Evolutionary conservation across 129 eudicot genomes (phyloP).

Genomic region (Flaveria brownii): DNA sequence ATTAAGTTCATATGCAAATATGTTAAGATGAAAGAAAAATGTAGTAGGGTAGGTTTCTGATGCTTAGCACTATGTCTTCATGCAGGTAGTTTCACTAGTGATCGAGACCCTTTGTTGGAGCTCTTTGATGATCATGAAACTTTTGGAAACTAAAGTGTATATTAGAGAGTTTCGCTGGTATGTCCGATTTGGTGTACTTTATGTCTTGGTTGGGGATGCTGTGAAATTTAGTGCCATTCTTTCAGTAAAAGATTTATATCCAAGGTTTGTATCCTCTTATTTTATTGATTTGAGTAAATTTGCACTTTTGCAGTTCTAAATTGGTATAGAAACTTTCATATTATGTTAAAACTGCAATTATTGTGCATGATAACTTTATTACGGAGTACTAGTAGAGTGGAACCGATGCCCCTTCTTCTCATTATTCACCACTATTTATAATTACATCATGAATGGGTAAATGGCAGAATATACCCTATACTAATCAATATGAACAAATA

Average conservation of each 20-base stretch:
- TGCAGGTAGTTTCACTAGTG: conserved; percentile 60
- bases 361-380: conserved; percentile 2
- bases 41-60: conserved; percentile 11
- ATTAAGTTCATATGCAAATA: neutral
- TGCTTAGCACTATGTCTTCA: conserved; percentile 15
- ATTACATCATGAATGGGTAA: no score
- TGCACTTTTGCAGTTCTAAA: conserved; percentile 4
- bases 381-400: no score
- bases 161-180: conserved; percentile 77
- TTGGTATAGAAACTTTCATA: conserved; percentile 6
- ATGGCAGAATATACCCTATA: no score
- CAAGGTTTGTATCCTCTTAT: conserved; percentile 48
- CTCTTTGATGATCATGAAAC: conserved; percentile 61
- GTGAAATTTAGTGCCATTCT: conserved; percentile 68
- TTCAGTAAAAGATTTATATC: conserved; percentile 54
- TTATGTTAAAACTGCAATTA: neutral
- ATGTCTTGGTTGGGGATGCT: conserved; percentile 72
- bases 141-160: conserved; percentile 74
- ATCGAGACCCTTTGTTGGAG: conserved; percentile 81
- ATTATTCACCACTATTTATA: no score
- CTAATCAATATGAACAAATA: no score
- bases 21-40: neutral
- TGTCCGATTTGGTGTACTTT: conserved; percentile 80
- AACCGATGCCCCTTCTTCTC: no score
- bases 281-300: neutral